Conservation (phyloP, 1,284 basidiomycete genomes). For the Amylostereum areolatum region DNA sequence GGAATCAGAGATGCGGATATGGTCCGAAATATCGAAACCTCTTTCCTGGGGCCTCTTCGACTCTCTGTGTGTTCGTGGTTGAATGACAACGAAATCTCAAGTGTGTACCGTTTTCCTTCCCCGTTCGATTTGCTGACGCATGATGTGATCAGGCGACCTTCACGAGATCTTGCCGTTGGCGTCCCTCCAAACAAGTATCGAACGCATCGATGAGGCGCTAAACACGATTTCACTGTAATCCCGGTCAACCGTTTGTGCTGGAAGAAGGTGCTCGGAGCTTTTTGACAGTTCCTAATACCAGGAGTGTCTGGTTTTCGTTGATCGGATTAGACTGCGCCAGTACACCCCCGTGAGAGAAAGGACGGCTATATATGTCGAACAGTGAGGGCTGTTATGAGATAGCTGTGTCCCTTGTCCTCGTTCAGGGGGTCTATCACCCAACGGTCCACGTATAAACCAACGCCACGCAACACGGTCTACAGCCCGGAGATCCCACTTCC, state of each 20-base stretch:
- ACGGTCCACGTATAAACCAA: background rate
- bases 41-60: constrained; percentile 25
- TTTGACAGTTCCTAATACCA: too few species aligned
- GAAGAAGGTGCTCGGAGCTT: too few species aligned
- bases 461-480: background rate
- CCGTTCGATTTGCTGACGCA: constrained; percentile 16
- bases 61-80: constrained; percentile 20
- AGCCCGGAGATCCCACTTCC: background rate
- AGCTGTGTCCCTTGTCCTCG: too few species aligned
- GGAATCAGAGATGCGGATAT: constrained; percentile 40
- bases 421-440: too few species aligned
- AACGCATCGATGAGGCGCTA: constrained; percentile 20
- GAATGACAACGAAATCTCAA: constrained; percentile 18
- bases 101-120: constrained; percentile 19
- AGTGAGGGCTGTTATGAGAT: too few species aligned
- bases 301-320: too few species aligned
- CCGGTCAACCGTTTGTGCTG: background rate
- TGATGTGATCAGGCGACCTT: constrained; percentile 8
- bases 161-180: constrained; percentile 16
- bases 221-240: background rate
- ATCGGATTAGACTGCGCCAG: too few species aligned
- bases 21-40: constrained; percentile 20
- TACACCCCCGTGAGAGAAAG: too few species aligned
- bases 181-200: constrained; percentile 18
- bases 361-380: too few species aligned